These are phyloP conservation scores for Podila clonocystis DNA, from an alignment of 192 early-diverging fungal genomes.

Conservation along the genomic window DNA sequence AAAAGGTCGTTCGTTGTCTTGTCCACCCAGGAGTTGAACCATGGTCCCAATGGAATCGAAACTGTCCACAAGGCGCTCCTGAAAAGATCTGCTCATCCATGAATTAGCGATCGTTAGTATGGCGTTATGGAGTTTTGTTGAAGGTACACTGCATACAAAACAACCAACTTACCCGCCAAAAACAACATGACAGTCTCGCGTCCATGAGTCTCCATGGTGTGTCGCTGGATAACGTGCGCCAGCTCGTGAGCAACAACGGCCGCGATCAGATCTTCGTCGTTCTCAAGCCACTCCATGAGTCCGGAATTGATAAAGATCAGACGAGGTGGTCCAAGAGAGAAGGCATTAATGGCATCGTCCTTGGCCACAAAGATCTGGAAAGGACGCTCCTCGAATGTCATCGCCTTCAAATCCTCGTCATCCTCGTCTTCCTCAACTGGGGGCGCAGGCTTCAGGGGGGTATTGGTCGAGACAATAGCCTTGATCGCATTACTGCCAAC, in stretches of 20 bases:
- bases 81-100: constrained; percentile 14
- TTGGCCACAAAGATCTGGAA: constrained; percentile 51
- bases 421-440: constrained; percentile 13
- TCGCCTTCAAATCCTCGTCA: constrained; percentile 16
- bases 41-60: constrained; percentile 39
- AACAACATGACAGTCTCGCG: constrained; percentile 59
- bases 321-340: constrained; percentile 41
- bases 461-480: constrained; percentile 26
- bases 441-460: not conserved
- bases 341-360: constrained; percentile 46
- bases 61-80: constrained; percentile 48
- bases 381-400: constrained; percentile 30
- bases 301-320: constrained; percentile 49
- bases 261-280: constrained; percentile 58
- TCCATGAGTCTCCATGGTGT: constrained; percentile 65
- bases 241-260: constrained; percentile 65
- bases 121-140: no score
- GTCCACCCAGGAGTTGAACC: constrained; percentile 46
- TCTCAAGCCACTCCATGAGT: constrained; percentile 46
- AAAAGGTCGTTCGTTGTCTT: constrained; percentile 22
- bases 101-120: not conserved
- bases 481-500: not conserved
- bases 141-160: not conserved
- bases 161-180: constrained; percentile 49
- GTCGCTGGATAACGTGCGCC: constrained; percentile 64